A percentile compares a stretch with the other conserved stretches of the same genome.
phyloP scores from a whole-genome alignment of 441 rosid species.

The Populus tomentosa region DNA sequence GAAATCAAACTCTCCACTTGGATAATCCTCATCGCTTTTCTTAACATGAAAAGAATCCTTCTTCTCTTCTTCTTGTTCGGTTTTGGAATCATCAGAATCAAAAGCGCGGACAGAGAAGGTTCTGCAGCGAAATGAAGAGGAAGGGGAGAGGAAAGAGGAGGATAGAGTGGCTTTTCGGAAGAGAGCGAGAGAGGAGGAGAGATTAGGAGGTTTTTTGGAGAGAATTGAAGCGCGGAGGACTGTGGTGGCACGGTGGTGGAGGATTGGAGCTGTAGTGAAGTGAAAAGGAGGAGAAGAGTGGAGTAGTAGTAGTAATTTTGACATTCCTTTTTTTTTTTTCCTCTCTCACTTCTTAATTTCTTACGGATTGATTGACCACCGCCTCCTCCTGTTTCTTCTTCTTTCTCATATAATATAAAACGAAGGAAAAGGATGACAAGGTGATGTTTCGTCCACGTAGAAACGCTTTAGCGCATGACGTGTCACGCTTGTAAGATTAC shows the following conservation, averaged over 20 bases:
- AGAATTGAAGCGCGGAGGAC: too few species aligned
- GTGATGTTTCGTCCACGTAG: too few species aligned
- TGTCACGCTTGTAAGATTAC: too few species aligned
- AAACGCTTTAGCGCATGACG: too few species aligned
- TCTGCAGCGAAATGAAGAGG: background rate
- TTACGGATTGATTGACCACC: too few species aligned
- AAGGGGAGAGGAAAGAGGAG: conserved; percentile 9
- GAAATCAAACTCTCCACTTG: conserved; percentile 67
- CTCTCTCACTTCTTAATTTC: too few species aligned
- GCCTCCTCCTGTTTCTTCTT: too few species aligned
- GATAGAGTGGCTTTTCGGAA: background rate
- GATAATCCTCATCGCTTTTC: conserved; percentile 43
- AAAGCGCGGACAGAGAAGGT: conserved; percentile 3
- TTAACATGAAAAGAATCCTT: conserved; percentile 11
- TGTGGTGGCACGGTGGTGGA: too few species aligned
- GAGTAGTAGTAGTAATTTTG: background rate
- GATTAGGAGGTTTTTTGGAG: too few species aligned
- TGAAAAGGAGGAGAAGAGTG: background rate
- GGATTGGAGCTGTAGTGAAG: background rate
- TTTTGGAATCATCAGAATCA: conserved; percentile 21
- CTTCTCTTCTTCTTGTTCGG: conserved; percentile 13
- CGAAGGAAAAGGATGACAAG: too few species aligned
- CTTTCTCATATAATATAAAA: too few species aligned
- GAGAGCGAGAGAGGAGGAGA: too few species aligned
- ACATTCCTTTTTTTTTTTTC: background rate